phyloP scores from a whole-genome alignment of 805 yeast species.

The Blastobotrys parvus region DNA sequence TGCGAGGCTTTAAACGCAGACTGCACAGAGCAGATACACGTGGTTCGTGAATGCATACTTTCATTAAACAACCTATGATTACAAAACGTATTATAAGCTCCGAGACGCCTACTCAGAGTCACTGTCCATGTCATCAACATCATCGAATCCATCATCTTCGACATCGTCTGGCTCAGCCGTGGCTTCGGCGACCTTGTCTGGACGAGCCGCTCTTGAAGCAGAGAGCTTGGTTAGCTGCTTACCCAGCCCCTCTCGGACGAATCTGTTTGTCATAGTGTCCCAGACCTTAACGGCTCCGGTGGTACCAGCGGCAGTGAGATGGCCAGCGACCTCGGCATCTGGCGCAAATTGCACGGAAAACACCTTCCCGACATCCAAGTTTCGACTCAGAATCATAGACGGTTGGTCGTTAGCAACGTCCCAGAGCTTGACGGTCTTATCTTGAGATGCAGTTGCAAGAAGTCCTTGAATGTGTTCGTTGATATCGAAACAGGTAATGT shows the following conservation, averaged over 20 bases:
- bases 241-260: conserved; percentile 65
- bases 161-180: conserved; percentile 7
- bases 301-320: conserved; percentile 81
- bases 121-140: conserved; percentile 1
- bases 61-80: no score
- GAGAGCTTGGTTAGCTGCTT: conserved; percentile 15
- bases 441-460: conserved; percentile 83
- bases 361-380: conserved; percentile 91
- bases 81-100: no score
- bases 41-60: no score
- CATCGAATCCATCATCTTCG: conserved; percentile 2
- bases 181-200: conserved; percentile 8
- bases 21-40: no score
- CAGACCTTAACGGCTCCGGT: conserved; percentile 79
- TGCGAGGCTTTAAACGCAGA: no score
- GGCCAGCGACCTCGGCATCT: conserved; percentile 79
- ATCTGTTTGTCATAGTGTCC: conserved; percentile 78
- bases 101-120: not conserved
- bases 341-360: conserved; percentile 75
- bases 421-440: conserved; percentile 82
- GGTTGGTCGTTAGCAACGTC: conserved; percentile 57
- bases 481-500: conserved; percentile 72
- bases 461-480: conserved; percentile 62
- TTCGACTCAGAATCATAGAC: conserved; percentile 82
- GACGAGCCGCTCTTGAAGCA: conserved; percentile 1